phyloP scores from a whole-genome alignment of 2,329 filamentous ascomycete species.

The Ambrosiella beaveri region DNA sequence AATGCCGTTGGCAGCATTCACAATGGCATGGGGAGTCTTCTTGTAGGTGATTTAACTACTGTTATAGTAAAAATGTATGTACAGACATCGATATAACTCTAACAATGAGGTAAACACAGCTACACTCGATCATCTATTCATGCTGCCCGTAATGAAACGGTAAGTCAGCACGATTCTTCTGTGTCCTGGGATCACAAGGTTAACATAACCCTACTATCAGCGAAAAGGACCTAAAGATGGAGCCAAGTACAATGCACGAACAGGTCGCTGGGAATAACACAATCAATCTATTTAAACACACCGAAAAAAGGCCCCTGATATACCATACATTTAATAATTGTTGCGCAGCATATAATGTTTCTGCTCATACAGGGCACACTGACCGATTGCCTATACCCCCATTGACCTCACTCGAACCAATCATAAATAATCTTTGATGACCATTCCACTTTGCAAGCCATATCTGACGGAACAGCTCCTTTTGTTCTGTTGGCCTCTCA shows the following conservation, averaged over 20 bases:
- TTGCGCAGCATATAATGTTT: no score
- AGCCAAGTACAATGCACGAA: conserved; percentile 4
- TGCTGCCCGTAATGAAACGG: conserved; percentile 21
- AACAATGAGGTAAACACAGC: conserved; percentile 15
- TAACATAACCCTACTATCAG: conserved; percentile 6
- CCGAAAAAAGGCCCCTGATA: no score
- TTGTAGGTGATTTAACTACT: conserved; percentile 20
- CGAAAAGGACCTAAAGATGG: not conserved
- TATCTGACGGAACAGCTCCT: conserved; percentile 5
- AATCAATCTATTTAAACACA: not conserved
- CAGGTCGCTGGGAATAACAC: conserved; percentile 5
- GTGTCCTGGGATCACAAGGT: not conserved
- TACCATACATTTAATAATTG: no score
- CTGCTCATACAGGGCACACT: no score
- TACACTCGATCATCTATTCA: conserved; percentile 27
- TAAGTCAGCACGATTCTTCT: conserved; percentile 14
- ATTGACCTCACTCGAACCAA: no score
- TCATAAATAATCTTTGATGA: not conserved
- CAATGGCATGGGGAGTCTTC: conserved; percentile 35
- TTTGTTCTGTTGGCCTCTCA: not conserved
- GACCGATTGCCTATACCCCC: no score
- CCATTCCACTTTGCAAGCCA: not conserved
- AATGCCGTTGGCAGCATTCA: conserved; percentile 34
- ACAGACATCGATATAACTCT: no score
- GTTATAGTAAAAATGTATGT: no score